Percentiles rank a stretch among this genome's conserved stretches.
phyloP scores from a whole-genome alignment of 2,329 filamentous ascomycete species.

The Penicillium decumbens region DNA sequence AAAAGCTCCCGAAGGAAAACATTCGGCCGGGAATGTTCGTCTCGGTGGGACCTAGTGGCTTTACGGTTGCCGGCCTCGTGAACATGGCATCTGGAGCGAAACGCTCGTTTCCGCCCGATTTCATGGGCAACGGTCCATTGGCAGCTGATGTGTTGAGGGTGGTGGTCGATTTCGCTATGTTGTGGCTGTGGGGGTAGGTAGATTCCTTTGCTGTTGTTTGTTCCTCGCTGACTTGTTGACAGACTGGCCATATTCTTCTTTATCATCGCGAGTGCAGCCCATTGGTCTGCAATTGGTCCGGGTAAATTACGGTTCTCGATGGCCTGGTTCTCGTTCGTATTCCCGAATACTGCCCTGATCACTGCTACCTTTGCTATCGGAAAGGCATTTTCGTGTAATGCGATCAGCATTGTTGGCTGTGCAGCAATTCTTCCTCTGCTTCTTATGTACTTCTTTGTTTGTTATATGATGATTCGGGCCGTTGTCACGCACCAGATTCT shows the following conservation, averaged over 20 bases:
- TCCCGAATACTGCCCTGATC: slow-evolving; percentile 70
- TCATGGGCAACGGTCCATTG: slow-evolving; percentile 55
- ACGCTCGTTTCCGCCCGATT: slow-evolving; percentile 47
- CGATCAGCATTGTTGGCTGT: slow-evolving; percentile 63
- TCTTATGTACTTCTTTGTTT: slow-evolving; percentile 64
- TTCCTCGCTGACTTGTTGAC: slow-evolving; percentile 9
- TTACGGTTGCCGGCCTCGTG: slow-evolving; percentile 59
- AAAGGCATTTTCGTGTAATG: slow-evolving; percentile 54
- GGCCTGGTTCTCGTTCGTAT: slow-evolving; percentile 81
- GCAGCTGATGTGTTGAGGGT: slow-evolving; percentile 54
- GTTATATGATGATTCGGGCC: slow-evolving; percentile 66
- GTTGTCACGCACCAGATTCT: slow-evolving; percentile 63
- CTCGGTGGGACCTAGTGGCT: slow-evolving; percentile 69
- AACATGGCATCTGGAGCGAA: slow-evolving; percentile 53
- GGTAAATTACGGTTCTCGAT: slow-evolving; percentile 69
- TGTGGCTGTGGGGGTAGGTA: slow-evolving; percentile 70
- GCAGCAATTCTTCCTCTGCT: slow-evolving; percentile 64
- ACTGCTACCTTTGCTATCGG: slow-evolving; percentile 70
- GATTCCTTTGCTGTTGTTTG: background rate
- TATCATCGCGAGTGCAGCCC: slow-evolving; percentile 69
- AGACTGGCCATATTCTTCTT: slow-evolving; percentile 79
- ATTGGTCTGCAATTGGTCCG: slow-evolving; percentile 61
- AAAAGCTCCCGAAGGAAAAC: slow-evolving; percentile 72
- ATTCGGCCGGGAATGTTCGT: slow-evolving; percentile 82
- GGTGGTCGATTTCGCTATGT: slow-evolving; percentile 58